Percentiles rank a stretch among this genome's conserved stretches.
Conservation (phyloP, 2,329 filamentous ascomycete species). For the Beauveria rudraprayagi region DNA sequence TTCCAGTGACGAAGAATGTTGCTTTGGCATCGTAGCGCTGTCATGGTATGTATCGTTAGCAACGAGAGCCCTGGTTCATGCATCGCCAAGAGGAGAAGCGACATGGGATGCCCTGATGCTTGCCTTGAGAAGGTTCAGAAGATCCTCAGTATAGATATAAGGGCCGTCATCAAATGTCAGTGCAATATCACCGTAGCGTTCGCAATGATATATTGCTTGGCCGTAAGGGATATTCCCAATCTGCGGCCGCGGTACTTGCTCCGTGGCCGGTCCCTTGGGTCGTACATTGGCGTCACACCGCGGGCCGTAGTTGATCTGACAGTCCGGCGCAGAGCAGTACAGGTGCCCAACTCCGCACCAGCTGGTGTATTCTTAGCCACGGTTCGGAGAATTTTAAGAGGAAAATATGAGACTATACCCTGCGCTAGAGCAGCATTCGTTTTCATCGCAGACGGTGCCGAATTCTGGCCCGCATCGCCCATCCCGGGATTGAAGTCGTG, state of each 20-base stretch:
- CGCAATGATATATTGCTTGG: conserved; percentile 37
- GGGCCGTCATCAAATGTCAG: conserved; percentile 41
- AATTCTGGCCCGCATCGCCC: conserved; percentile 37
- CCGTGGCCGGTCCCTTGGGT: conserved; percentile 44
- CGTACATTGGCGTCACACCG: conserved; percentile 52
- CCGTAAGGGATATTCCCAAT: conserved; percentile 49
- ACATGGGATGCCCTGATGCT: not conserved
- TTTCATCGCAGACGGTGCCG: conserved; percentile 24
- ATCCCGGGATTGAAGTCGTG: conserved; percentile 17
- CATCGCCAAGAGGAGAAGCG: no score
- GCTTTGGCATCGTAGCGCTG: conserved; percentile 28
- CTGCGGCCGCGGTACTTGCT: conserved; percentile 41
- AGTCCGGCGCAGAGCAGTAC: conserved; percentile 55
- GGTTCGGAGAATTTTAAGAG: not conserved
- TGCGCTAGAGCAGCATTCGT: conserved; percentile 35
- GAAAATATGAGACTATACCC: conserved; percentile 23
- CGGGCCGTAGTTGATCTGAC: conserved; percentile 52
- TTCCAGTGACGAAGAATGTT: conserved; percentile 30
- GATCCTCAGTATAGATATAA: conserved; percentile 31
- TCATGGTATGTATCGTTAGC: not conserved
- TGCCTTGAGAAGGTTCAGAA: conserved; percentile 31
- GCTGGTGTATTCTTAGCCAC: conserved; percentile 20
- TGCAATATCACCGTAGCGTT: conserved; percentile 29
- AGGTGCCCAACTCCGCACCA: conserved; percentile 47
- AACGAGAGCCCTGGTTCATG: no score